Base-by-base conservation (phyloP, 768 basidiomycete genomes). In the Calocera cornea region DNA sequence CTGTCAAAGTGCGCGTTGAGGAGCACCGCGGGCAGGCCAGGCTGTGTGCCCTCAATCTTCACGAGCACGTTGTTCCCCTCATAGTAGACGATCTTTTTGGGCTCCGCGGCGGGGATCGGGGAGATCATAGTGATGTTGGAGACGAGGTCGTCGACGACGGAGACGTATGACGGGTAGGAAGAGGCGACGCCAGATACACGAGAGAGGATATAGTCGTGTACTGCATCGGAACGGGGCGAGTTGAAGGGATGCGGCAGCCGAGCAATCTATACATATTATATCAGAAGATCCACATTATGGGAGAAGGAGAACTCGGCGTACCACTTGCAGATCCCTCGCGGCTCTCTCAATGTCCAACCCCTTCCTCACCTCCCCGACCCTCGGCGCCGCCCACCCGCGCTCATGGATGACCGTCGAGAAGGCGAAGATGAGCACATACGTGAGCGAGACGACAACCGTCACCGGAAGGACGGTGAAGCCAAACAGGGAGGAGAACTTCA, bases 211-310 rank as follows among this genome's bases (percentile, higher is more conserved):
- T 86, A 86, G 0, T 75, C 73, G 64, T 83, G 84, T 29, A 90
- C 87, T 29, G 79, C 72, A 70, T 89, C 87, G 72, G 92, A 92
- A 16, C 84, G 83, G 76, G 86, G 88, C 0, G 89, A 89, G 72
- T 87, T 86, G 77, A 85, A 90, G 0, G 90, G 85, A 75, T 89
- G 90, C 0, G 90, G 90, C 33, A 81, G 81, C 2, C 81, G 77
- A 3, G 90, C 81, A 68, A 92, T 85, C 86, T 83, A 68, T 1
- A n/a, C n/a, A 64, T 10, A 22, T 34, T 33, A 50, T 19, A 36
- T 49, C 47, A 31, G 29, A 19, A 50, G 54, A 33, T 14, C 34
- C 49, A 22, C 10, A 22, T 31, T 65, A 38, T 24, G 66, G 33
- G 54, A 50, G 24, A 36, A 60, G 19, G 36, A 41, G 34, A 12